Evolutionary conservation across 2,329 filamentous ascomycete genomes (phyloP), one percentile per base, ranked within the genome.

Genomic region (Fusarium brachygibbosum): DNA sequence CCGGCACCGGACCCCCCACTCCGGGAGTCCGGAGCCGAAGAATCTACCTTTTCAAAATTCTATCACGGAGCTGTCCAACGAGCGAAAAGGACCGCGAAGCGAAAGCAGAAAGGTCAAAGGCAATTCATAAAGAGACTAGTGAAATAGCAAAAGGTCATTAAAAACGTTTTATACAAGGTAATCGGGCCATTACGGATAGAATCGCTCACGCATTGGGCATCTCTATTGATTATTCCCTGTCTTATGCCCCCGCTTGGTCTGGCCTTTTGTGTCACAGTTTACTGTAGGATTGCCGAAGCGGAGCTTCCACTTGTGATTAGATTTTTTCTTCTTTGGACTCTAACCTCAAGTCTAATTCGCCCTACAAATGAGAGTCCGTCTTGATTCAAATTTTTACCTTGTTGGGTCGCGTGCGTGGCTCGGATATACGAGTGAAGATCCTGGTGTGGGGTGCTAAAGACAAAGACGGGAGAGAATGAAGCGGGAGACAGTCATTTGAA

Each of bases 241-340:
- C 53, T 54, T 54, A 65, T 60, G 53, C 37, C 62, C 60, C 62
- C 62, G 61, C 62, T 66, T 54, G 28, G 40, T 54, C 66, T 65
- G 60, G 45, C 31, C 38, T 48, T 59, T 46, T 46, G 41, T 65
- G 62, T 65, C 63, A 67, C 63, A 61, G 54, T 57, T 54, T 51
- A 50, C 57, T 58, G 63, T 65, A 71, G 70, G 70, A 72, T 64
- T 73, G 53, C 60, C 63, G 49, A 62, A 66, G 66, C 58, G 58
- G 57, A 64, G 58, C 61, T 58, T 58, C 50, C 61, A 34, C 54
- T 23, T 41, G 49, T 68, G 48, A 63, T 44, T 42, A 48, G 28
- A 45, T 28, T 65, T 60, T 65, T 52, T 17, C 28, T 25, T 40
- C 46, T 50, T 32, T 50, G 12, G 48, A 51, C 37, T 37, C 21